Base-by-base conservation (phyloP, 2,329 filamentous ascomycete genomes). In the Dichotomopilus funicola region DNA sequence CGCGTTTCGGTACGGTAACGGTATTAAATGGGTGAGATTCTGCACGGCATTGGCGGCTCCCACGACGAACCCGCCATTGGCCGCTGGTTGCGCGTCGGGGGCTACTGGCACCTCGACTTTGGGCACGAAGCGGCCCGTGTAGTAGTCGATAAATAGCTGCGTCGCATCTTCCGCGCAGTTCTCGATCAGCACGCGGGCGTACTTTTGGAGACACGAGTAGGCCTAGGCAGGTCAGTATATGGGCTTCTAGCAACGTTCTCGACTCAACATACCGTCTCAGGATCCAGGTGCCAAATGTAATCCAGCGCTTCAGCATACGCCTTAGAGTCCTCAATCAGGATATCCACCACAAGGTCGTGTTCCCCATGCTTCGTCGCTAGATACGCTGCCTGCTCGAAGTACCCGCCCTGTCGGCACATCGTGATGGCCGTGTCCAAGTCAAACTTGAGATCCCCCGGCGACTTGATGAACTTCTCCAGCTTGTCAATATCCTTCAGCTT, bases 401-500 rank as follows among this genome's bases (percentile, higher is more conserved):
- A 99, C 0, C 94, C 92, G 9, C 92, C 94, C 73, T 99, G 94
- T 34, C 95, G 83, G 67, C 94, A 99, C 91, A 99, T 96, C 1
- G 87, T 84, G 61, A 99, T 99, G 11, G 94, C 94, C 1, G 94
- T 99, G 63, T 99, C 94, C 2, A 97, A 78, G 68, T 99, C 94
- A 66, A 99, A 99, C 66, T 95, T 96, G 43, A 96, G 80, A 64
- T 96, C 91, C 2, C 89, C 91, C 0, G 92, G 91, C 34, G 91
- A 91, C 68, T 95, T 95, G 72, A 99, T 99, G 63, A 99, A 99
- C 31, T 88, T 87, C 67, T 99, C 92, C 6, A 99, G 78, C 72
- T 99, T 99, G 55, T 91, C 88, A 5, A 96, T 92, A 68, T 99
- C 94, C 70, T 99, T 99, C 12, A 97, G 75, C 68, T 99, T 99